A percentile compares a stretch with the other conserved stretches of the same genome.
Conservation (phyloP, 352 stramenopile species). For the Phytophthora rubi region DNA sequence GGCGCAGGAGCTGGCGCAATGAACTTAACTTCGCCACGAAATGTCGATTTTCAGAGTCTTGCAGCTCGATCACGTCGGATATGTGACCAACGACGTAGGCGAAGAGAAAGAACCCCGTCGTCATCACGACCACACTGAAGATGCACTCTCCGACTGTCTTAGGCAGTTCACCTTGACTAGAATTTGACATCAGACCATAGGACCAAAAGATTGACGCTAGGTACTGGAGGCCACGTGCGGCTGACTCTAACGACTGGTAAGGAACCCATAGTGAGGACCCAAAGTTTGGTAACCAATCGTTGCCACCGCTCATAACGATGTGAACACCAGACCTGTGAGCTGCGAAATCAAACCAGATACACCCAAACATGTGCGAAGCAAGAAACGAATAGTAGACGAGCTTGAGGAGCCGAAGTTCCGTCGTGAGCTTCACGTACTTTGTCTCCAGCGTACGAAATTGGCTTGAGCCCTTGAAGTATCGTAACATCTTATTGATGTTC, state of each 20-base stretch:
- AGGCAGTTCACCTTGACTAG: conserved; percentile 55
- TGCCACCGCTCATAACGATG: conserved; percentile 25
- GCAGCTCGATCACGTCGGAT: conserved; percentile 59
- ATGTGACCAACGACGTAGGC: conserved; percentile 70
- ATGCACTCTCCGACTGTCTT: conserved; percentile 56
- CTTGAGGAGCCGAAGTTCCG: conserved; percentile 56
- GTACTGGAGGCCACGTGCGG: conserved; percentile 47
- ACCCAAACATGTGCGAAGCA: conserved; percentile 59
- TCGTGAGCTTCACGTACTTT: conserved; percentile 61
- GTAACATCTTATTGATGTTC: conserved; percentile 66
- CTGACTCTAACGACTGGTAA: conserved; percentile 21
- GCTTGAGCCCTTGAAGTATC: conserved; percentile 53
- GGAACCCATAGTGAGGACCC: conserved; percentile 44
- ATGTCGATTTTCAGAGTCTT: conserved; percentile 63
- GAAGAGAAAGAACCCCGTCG: conserved; percentile 64
- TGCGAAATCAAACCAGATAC: conserved; percentile 69
- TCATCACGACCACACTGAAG: conserved; percentile 68
- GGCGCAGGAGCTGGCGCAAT: conserved; percentile 51
- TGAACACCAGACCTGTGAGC: conserved; percentile 52
- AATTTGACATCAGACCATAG: conserved; percentile 64
- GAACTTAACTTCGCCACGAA: conserved; percentile 68
- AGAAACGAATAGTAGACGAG: conserved; percentile 69
- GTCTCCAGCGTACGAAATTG: conserved; percentile 55
- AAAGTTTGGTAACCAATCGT: conserved; percentile 32
- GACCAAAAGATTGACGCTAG: conserved; percentile 60